These are phyloP conservation scores for Fraxinus sp. DNA, from an alignment of 305 asterid genomes.

Conservation along the genomic window DNA sequence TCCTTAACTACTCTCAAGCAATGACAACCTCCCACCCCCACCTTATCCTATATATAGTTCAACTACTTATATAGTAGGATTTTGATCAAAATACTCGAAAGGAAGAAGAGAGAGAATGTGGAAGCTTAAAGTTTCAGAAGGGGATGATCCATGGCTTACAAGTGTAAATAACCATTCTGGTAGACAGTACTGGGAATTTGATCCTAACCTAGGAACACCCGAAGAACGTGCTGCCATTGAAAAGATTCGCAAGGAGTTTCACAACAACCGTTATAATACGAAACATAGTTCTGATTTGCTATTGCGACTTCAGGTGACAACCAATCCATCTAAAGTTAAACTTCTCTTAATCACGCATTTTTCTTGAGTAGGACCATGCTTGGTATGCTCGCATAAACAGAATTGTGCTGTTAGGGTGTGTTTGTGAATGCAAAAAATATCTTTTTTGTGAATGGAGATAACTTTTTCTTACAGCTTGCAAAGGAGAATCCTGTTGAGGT, in stretches of 20 bases:
- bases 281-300: conserved; percentile 58
- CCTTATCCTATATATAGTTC: neutral
- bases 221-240: conserved; percentile 36
- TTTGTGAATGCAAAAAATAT: neutral
- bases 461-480: conserved; percentile 38
- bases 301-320: conserved; percentile 50
- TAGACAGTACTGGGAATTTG: conserved; percentile 57
- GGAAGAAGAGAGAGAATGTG: conserved; percentile 36
- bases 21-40: neutral
- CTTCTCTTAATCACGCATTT: neutral
- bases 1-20: neutral
- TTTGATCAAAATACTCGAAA: neutral
- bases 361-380: neutral
- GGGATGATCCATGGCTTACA: conserved; percentile 42
- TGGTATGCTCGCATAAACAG: neutral
- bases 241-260: conserved; percentile 36
- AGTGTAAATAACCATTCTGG: conserved; percentile 47
- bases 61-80: neutral
- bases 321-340: neutral
- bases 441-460: neutral
- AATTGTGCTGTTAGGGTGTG: too few species aligned
- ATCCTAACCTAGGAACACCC: conserved; percentile 20
- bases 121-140: conserved; percentile 40
- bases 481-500: conserved; percentile 30
- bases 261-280: conserved; percentile 23